Conservation (phyloP, 805 yeast genomes). For the Metschnikowia arizonensis region DNA sequence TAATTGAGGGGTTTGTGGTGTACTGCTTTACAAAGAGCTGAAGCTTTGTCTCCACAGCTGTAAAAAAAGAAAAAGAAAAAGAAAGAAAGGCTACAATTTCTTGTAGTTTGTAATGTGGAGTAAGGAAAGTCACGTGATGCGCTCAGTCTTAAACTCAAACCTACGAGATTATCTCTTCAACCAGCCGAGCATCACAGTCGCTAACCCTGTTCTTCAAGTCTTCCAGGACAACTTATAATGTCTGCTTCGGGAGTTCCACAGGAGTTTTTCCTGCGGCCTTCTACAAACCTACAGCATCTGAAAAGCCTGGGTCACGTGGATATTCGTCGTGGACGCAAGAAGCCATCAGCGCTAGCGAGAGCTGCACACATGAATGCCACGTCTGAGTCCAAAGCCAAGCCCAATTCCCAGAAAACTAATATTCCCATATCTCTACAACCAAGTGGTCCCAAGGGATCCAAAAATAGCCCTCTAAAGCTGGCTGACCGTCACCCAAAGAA, state of each 20-base stretch:
- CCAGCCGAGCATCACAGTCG: not conserved
- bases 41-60: too few species aligned
- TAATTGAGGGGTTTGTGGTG: slow-evolving; percentile 44
- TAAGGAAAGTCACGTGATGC: not conserved
- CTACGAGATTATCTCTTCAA: not conserved
- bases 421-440: not conserved
- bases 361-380: not conserved
- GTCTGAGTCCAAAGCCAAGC: not conserved
- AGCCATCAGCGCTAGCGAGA: slow-evolving; percentile 2
- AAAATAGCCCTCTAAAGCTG: not conserved
- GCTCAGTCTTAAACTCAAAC: not conserved
- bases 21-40: slow-evolving; percentile 26
- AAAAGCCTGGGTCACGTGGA: slow-evolving; percentile 1
- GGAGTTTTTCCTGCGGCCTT: not conserved
- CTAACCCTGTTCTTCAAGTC: slow-evolving; percentile 1
- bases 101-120: not conserved
- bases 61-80: too few species aligned
- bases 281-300: not conserved
- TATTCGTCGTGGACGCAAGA: slow-evolving; percentile 5
- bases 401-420: not conserved
- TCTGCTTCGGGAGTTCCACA: not conserved
- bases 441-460: not conserved
- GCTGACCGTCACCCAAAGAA: not conserved
- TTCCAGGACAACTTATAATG: not conserved
- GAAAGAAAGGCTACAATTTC: not conserved